A percentile compares a stretch with the other conserved stretches of the same genome.
Conservation (phyloP, 2,329 filamentous ascomycete species). For the Orbilia quercus region DNA sequence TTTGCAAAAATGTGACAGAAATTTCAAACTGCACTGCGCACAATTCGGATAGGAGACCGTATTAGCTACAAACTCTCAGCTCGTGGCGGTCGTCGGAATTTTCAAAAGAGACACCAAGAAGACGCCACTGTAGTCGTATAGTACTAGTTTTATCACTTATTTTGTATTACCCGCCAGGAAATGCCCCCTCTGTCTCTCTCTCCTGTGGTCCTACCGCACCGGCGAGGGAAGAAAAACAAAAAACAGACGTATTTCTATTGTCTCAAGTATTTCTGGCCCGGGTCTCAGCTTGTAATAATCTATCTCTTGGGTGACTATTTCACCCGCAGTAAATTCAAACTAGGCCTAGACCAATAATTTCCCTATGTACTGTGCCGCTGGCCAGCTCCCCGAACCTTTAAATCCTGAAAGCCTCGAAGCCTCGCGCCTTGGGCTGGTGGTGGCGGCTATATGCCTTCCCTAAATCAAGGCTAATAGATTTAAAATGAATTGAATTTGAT, state of each 20-base stretch:
- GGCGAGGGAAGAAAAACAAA: not conserved
- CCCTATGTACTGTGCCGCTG: not conserved
- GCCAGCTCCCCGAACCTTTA: conserved; percentile 13
- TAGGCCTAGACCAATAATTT: conserved; percentile 18
- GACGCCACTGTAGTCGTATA: not conserved
- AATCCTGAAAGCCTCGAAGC: no score
- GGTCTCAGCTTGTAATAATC: no score
- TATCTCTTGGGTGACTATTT: no score
- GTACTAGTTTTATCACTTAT: conserved; percentile 1
- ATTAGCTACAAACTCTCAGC: not conserved
- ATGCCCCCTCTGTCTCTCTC: conserved; percentile 15
- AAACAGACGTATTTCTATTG: conserved; percentile 2
- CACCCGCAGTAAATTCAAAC: no score
- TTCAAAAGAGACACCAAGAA: not conserved
- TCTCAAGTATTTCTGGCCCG: no score
- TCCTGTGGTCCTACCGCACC: conserved; percentile 27
- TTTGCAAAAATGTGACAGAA: conserved; percentile 36
- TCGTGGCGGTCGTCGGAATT: not conserved
- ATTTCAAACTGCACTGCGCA: not conserved
- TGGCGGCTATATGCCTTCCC: conserved; percentile 3
- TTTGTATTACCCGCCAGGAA: conserved; percentile 30
- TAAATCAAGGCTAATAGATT: conserved; percentile 23
- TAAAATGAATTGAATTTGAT: no score
- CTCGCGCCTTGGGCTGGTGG: conserved; percentile 14
- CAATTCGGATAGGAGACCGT: conserved; percentile 4